Evolutionary conservation across 306 rosid species (phyloP).

Genomic region (Pachyrhizus erosus): DNA sequence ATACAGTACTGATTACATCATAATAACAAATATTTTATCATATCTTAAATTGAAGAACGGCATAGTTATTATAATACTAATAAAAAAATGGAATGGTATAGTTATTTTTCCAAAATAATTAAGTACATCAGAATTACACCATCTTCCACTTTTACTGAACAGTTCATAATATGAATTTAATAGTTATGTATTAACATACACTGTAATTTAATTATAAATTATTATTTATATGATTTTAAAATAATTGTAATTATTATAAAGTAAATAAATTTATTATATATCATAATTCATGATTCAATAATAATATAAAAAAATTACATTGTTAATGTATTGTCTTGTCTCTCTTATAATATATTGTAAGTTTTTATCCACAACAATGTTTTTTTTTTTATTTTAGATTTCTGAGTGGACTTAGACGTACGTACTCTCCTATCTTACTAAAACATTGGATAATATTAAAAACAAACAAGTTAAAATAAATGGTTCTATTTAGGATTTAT

Average conservation of each 20-base stretch:
- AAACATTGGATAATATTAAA: too few species aligned
- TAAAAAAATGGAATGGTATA: too few species aligned
- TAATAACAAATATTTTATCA: background rate
- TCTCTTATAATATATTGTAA: background rate
- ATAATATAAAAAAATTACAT: too few species aligned
- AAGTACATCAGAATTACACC: background rate
- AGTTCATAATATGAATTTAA: too few species aligned
- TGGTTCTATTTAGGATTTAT: background rate
- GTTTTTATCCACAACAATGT: background rate
- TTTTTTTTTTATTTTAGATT: background rate
- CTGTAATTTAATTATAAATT: too few species aligned
- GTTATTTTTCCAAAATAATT: background rate
- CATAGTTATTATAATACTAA: too few species aligned
- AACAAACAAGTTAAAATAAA: background rate
- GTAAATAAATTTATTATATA: too few species aligned
- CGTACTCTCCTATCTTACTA: background rate
- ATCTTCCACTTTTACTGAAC: background rate
- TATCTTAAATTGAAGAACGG: background rate
- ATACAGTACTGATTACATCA: background rate
- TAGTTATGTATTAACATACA: too few species aligned
- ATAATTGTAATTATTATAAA: too few species aligned
- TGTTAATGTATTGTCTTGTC: too few species aligned
- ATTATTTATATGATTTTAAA: too few species aligned
- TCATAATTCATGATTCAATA: too few species aligned
- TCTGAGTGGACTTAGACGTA: background rate